These are phyloP conservation scores for Arthrobotrys sinensis DNA, from an alignment of 2,329 filamentous ascomycete species.

Conservation along the genomic window DNA sequence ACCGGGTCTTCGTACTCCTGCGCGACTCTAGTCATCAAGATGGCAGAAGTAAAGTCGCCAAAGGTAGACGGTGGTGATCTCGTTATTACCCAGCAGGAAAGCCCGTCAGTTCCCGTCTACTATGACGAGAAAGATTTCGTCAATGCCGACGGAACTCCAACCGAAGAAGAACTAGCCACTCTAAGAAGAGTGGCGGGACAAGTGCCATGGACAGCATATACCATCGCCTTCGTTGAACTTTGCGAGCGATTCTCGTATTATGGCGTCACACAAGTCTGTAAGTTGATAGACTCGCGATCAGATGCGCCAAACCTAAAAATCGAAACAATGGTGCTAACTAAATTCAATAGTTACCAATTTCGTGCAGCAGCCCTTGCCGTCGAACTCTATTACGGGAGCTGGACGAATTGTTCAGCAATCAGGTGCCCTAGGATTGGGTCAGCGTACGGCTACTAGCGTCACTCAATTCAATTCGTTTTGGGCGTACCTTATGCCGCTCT, in stretches of 20 bases:
- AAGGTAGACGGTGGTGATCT: conserved; percentile 54
- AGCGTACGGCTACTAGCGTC: conserved; percentile 72
- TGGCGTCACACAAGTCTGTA: conserved; percentile 75
- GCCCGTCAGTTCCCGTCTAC: conserved; percentile 50
- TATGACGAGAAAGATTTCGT: conserved; percentile 57
- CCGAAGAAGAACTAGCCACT: conserved; percentile 70
- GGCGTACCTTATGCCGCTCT: conserved; percentile 71
- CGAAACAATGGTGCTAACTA: conserved; percentile 2
- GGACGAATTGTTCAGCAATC: conserved; percentile 67
- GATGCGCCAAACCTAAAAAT: background rate
- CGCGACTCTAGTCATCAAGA: conserved; percentile 7
- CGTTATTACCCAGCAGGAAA: conserved; percentile 43
- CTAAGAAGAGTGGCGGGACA: conserved; percentile 73
- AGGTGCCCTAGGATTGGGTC: conserved; percentile 74
- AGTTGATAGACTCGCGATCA: conserved; percentile 65
- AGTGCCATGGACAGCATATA: conserved; percentile 72
- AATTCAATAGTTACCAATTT: conserved; percentile 72
- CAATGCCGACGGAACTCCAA: conserved; percentile 67
- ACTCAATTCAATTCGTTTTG: conserved; percentile 76
- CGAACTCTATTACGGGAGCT: conserved; percentile 73
- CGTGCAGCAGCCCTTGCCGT: conserved; percentile 73
- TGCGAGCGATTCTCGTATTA: conserved; percentile 75
- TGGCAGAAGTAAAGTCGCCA: conserved; percentile 45
- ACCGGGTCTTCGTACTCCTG: background rate
- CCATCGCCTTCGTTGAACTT: conserved; percentile 73